phyloP scores from a whole-genome alignment of 2,329 filamentous ascomycete species.

The Fusarium graminum region DNA sequence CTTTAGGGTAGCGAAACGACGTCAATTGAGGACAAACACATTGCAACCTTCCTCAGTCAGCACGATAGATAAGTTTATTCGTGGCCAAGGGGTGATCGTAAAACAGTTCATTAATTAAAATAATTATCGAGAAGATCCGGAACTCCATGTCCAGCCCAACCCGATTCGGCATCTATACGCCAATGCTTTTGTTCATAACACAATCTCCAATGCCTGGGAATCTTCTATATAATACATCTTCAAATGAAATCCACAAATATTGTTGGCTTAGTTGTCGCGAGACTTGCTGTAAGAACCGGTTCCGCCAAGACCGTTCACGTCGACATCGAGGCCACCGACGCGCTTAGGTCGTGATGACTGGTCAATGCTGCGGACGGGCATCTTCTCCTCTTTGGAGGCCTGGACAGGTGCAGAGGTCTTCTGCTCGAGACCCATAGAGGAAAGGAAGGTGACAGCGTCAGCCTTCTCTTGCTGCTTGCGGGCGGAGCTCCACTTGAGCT shows the following conservation, averaged over 20 bases:
- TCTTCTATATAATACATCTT: slow-evolving; percentile 38
- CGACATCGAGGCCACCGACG: slow-evolving; percentile 31
- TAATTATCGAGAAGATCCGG: slow-evolving; percentile 21
- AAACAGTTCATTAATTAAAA: slow-evolving; percentile 20
- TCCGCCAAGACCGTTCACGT: slow-evolving; percentile 32
- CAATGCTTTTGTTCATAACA: slow-evolving; percentile 31
- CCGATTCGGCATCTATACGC: slow-evolving; percentile 22
- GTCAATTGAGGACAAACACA: too few species aligned
- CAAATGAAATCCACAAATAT: slow-evolving; percentile 4
- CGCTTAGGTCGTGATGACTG: slow-evolving; percentile 14
- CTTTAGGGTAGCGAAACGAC: too few species aligned
- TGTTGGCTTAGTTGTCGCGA: slow-evolving; percentile 17
- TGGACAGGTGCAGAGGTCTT: slow-evolving; percentile 30
- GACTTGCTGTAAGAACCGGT: slow-evolving; percentile 30
- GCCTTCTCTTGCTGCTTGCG: slow-evolving; percentile 69
- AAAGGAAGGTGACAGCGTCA: slow-evolving; percentile 63
- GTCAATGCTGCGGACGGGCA: slow-evolving; percentile 23
- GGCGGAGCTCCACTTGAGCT: slow-evolving; percentile 72
- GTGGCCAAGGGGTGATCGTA: neutral
- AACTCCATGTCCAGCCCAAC: slow-evolving; percentile 18
- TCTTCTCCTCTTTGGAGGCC: slow-evolving; percentile 24
- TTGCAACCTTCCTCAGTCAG: too few species aligned
- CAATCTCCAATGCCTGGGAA: slow-evolving; percentile 19
- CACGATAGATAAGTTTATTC: too few species aligned
- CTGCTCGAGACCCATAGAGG: slow-evolving; percentile 60